Conservation (phyloP, 2,329 filamentous ascomycete species). For the Talaromyces marneffei region DNA sequence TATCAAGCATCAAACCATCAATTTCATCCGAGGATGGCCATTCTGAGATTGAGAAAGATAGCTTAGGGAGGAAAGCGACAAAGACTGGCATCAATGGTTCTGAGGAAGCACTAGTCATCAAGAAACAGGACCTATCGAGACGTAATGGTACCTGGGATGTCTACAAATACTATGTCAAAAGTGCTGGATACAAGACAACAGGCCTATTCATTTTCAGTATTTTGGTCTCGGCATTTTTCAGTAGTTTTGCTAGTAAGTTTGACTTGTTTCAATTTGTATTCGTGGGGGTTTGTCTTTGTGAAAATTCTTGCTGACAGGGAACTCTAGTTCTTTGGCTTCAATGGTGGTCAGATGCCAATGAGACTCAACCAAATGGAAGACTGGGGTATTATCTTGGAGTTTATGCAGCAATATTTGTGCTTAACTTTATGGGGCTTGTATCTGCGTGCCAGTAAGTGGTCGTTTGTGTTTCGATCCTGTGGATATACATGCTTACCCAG, state of each 20-base stretch:
- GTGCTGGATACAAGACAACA: conserved; percentile 37
- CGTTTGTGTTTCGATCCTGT: background rate
- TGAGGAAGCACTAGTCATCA: background rate
- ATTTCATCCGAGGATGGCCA: too few species aligned
- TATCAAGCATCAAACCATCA: too few species aligned
- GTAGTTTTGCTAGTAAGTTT: conserved; percentile 32
- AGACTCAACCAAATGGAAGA: background rate
- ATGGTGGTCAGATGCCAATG: conserved; percentile 2
- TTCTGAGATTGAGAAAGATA: too few species aligned
- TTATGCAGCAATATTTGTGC: background rate
- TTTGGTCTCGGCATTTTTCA: too few species aligned
- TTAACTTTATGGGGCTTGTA: background rate
- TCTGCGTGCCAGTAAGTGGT: background rate
- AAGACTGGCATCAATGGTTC: too few species aligned
- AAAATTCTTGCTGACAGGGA: too few species aligned
- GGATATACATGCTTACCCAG: too few species aligned
- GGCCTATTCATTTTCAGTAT: too few species aligned
- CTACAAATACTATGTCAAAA: conserved; percentile 36
- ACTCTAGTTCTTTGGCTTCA: conserved; percentile 7
- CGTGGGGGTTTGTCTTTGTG: too few species aligned
- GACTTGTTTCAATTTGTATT: too few species aligned
- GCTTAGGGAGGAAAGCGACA: conserved; percentile 23
- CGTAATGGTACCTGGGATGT: conserved; percentile 40
- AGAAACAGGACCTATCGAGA: too few species aligned
- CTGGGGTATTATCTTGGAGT: background rate